Conservation (phyloP, 192 early-diverging fungal genomes). For the Coemansia sp. region DNA sequence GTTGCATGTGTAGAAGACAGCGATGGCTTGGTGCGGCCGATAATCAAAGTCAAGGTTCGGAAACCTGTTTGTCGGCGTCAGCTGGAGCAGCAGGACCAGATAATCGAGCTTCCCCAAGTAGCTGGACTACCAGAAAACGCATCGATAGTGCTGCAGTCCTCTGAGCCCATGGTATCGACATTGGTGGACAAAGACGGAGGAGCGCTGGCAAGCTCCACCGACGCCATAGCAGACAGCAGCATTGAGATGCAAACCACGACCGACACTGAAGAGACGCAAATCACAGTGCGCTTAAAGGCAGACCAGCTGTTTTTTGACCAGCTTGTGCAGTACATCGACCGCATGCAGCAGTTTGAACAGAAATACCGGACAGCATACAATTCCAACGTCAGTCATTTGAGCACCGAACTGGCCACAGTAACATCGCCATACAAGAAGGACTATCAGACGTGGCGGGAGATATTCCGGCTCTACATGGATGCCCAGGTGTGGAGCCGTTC, state of each 20-base stretch:
- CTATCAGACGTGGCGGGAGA: conserved; percentile 65
- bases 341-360: conserved; percentile 58
- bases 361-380: conserved; percentile 55
- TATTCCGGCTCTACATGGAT: conserved; percentile 68
- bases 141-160: conserved; percentile 16
- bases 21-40: conserved; percentile 43
- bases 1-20: conserved; percentile 34
- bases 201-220: neutral
- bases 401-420: conserved; percentile 54
- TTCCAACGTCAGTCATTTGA: conserved; percentile 55
- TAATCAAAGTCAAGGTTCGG: conserved; percentile 42
- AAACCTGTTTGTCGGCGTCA: conserved; percentile 6
- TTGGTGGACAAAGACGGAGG: neutral
- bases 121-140: conserved; percentile 14
- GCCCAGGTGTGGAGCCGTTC: conserved; percentile 66
- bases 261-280: conserved; percentile 34
- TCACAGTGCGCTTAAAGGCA: conserved; percentile 42
- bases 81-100: neutral
- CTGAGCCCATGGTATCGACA: neutral
- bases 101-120: neutral
- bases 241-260: conserved; percentile 16
- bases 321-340: conserved; percentile 57
- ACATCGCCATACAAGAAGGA: conserved; percentile 74
- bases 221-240: conserved; percentile 1
- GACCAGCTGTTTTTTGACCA: conserved; percentile 62